phyloP scores from a whole-genome alignment of 148 eudicot species.

The Dysphania ambrosioides region DNA sequence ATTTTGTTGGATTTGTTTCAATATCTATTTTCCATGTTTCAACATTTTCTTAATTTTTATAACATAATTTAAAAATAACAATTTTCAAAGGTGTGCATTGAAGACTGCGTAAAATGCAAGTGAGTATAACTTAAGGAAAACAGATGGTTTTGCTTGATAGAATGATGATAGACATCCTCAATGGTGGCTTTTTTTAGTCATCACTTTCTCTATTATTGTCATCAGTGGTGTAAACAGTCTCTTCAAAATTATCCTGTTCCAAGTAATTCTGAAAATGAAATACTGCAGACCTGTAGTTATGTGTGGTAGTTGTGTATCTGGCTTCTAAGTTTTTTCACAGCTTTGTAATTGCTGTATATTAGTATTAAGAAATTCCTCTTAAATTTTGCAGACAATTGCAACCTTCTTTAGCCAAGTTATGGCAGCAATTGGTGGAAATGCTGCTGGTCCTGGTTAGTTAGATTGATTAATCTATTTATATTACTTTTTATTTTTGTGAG shows the following conservation, averaged over 20 bases:
- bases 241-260: neutral
- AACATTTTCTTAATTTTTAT: no score
- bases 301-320: neutral
- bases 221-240: neutral
- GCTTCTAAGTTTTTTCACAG: neutral
- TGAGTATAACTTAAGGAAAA: no score
- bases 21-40: no score
- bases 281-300: neutral
- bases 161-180: neutral
- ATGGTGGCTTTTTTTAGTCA: neutral
- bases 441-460: conserved; percentile 81
- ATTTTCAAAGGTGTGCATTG: no score
- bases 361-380: neutral
- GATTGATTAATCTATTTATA: conserved; percentile 7
- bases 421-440: conserved; percentile 76
- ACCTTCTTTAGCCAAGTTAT: conserved; percentile 86
- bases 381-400: conserved; percentile 65
- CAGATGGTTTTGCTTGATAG: neutral
- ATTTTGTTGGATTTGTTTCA: no score
- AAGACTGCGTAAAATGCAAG: no score
- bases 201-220: neutral
- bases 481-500: neutral
- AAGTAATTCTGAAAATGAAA: neutral
- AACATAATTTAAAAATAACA: no score
- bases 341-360: neutral